A percentile compares a stretch with the other conserved stretches of the same genome.
These are phyloP conservation scores for Wickerhamomyces bisporus DNA, from an alignment of 805 yeast species.

Conservation along the genomic window DNA sequence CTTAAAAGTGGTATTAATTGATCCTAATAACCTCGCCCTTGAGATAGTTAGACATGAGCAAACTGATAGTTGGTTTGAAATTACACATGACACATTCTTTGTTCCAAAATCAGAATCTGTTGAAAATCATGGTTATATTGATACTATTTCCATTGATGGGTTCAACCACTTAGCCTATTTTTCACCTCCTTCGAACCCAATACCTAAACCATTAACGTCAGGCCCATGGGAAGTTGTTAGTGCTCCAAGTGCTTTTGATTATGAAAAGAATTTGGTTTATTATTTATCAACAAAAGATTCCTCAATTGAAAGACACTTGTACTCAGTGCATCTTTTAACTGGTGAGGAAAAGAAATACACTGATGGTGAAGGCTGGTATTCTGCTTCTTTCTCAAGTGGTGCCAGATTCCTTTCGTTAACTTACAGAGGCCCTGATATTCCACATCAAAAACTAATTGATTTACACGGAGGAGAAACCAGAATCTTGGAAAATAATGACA, in stretches of 20 bases:
- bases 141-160: constrained; percentile 61
- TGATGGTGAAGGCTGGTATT: constrained; percentile 56
- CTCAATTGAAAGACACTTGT: constrained; percentile 80
- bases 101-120: constrained; percentile 49
- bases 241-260: constrained; percentile 63
- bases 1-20: constrained; percentile 51
- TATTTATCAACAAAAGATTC: constrained; percentile 73
- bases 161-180: constrained; percentile 78
- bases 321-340: constrained; percentile 56
- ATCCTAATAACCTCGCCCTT: constrained; percentile 34
- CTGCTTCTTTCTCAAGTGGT: constrained; percentile 75
- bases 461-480: constrained; percentile 33
- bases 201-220: constrained; percentile 54
- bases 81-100: constrained; percentile 55
- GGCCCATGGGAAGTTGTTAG: constrained; percentile 92
- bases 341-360: constrained; percentile 29
- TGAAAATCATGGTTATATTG: constrained; percentile 68
- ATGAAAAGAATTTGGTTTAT: constrained; percentile 41
- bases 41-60: constrained; percentile 43
- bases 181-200: constrained; percentile 56
- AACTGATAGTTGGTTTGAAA: constrained; percentile 69
- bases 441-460: constrained; percentile 69
- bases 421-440: constrained; percentile 77
- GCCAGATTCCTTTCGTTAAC: constrained; percentile 63
- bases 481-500: constrained; percentile 34